These are phyloP conservation scores for Mycena galericulata DNA, from an alignment of 768 basidiomycete species.

Conservation along the genomic window DNA sequence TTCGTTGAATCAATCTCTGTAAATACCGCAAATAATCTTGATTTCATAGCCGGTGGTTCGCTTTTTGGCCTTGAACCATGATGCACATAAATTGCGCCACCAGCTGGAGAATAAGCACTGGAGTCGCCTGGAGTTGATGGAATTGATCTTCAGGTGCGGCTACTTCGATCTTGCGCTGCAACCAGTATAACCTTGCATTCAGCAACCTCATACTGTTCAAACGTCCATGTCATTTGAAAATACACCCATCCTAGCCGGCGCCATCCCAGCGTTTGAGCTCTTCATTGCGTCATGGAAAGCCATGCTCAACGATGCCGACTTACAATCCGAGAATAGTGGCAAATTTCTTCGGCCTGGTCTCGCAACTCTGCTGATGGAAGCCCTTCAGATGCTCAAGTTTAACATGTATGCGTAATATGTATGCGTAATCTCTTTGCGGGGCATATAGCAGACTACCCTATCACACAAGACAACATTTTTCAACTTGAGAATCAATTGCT, in stretches of 20 bases:
- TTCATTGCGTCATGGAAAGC: conserved; percentile 35
- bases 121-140: conserved; percentile 32
- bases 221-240: conserved; percentile 34
- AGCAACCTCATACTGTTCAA: conserved; percentile 33
- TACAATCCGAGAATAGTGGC: neutral
- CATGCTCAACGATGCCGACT: conserved; percentile 6
- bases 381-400: too few relatives aligned
- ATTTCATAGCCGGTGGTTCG: conserved; percentile 5
- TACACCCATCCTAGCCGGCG: conserved; percentile 36
- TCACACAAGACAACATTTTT: conserved; percentile 4
- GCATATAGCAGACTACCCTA: conserved; percentile 2
- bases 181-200: neutral
- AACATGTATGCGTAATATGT: too few relatives aligned
- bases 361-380: too few relatives aligned
- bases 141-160: conserved; percentile 25
- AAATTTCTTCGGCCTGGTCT: conserved; percentile 13
- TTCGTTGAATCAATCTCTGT: conserved; percentile 5
- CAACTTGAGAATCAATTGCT: conserved; percentile 6
- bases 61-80: conserved; percentile 25
- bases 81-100: conserved; percentile 22
- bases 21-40: neutral
- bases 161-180: neutral
- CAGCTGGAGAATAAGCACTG: conserved; percentile 29
- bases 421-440: conserved; percentile 1
- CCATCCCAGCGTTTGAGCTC: conserved; percentile 37